Evolutionary conservation across 2,329 filamentous ascomycete species (phyloP).

Genomic region (Zopfia rhizophila): DNA sequence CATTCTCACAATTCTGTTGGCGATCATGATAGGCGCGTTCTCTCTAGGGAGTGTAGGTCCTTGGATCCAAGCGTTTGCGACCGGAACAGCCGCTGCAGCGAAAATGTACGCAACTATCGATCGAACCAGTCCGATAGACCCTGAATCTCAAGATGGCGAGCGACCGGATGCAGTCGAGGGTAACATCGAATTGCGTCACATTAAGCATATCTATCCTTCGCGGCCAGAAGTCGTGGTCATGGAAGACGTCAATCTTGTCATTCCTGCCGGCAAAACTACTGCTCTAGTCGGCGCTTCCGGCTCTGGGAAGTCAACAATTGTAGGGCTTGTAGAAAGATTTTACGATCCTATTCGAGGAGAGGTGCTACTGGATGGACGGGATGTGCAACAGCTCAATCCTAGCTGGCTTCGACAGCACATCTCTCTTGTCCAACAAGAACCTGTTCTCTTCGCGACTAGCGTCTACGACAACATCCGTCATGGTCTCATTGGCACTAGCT

Average conservation of each 20-base stretch:
- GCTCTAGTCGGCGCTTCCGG: constrained; percentile 93
- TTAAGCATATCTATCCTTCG: constrained; percentile 93
- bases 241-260: constrained; percentile 77
- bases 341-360: constrained; percentile 80
- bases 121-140: no score
- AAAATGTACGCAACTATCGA: no score
- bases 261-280: constrained; percentile 88
- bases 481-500: constrained; percentile 75
- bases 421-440: constrained; percentile 92
- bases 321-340: constrained; percentile 89
- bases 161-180: constrained; percentile 78
- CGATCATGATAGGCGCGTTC: no score
- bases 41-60: no score
- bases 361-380: constrained; percentile 80
- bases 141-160: no score
- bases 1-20: no score
- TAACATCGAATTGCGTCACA: constrained; percentile 78
- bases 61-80: no score
- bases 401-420: constrained; percentile 86
- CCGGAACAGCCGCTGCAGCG: no score
- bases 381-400: constrained; percentile 78
- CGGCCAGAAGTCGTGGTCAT: constrained; percentile 88
- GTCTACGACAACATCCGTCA: constrained; percentile 91
- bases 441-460: constrained; percentile 91
- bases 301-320: constrained; percentile 90